These are phyloP conservation scores for Yamadazyma aaseri DNA, from an alignment of 1,139 yeast species.

Conservation along the genomic window DNA sequence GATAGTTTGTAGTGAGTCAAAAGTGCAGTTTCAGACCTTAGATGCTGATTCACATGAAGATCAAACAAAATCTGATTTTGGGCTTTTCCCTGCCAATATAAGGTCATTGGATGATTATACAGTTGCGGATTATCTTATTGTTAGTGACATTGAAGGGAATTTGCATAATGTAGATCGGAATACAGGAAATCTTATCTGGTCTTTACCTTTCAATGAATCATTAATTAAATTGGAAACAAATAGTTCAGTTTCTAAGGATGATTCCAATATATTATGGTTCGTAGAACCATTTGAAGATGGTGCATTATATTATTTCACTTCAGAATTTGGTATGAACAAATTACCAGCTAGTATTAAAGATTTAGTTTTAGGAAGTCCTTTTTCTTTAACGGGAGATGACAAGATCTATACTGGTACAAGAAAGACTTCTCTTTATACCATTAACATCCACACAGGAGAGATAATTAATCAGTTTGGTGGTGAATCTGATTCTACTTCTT, in stretches of 20 bases:
- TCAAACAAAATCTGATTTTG: neutral
- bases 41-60: neutral
- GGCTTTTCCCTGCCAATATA: conserved; percentile 21
- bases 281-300: conserved; percentile 94
- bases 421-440: conserved; percentile 70
- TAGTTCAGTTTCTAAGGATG: conserved; percentile 19
- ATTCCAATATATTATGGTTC: conserved; percentile 59
- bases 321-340: conserved; percentile 70
- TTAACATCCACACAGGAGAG: conserved; percentile 76
- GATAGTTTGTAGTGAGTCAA: neutral
- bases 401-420: conserved; percentile 87
- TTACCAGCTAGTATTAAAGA: conserved; percentile 81
- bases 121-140: conserved; percentile 60
- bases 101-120: conserved; percentile 53
- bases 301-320: conserved; percentile 79
- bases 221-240: conserved; percentile 46
- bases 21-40: neutral
- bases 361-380: conserved; percentile 81
- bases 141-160: conserved; percentile 87
- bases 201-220: conserved; percentile 56
- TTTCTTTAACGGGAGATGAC: conserved; percentile 76
- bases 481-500: conserved; percentile 27
- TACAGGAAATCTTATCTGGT: conserved; percentile 80
- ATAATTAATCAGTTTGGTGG: conserved; percentile 70
- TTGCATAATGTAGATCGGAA: conserved; percentile 78